phyloP scores from a whole-genome alignment of 2,329 filamentous ascomycete genomes.

The Calonectria pteridis region DNA sequence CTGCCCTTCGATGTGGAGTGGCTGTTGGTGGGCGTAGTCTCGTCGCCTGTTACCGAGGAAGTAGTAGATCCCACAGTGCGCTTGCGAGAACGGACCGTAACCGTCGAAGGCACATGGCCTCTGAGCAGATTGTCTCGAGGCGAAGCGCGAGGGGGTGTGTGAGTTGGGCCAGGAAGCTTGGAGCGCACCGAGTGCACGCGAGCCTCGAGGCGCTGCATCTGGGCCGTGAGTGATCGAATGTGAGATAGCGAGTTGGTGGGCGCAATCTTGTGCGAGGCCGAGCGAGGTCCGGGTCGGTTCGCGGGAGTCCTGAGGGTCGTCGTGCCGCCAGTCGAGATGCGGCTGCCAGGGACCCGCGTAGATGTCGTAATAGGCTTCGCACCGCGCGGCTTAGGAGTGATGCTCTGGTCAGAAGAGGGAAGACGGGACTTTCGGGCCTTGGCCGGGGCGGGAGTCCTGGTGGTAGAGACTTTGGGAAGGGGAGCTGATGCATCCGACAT shows the following conservation, averaged over 20 bases:
- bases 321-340: conserved; percentile 61
- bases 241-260: conserved; percentile 84
- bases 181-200: conserved; percentile 92
- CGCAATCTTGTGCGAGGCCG: conserved; percentile 63
- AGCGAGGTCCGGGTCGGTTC: conserved; percentile 67
- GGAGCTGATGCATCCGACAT: conserved; percentile 86
- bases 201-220: conserved; percentile 97
- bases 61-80: conserved; percentile 70
- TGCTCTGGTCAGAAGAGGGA: conserved; percentile 66
- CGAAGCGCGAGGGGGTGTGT: conserved; percentile 84
- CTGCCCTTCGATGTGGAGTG: conserved; percentile 55
- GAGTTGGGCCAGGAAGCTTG: conserved; percentile 85
- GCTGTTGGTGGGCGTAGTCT: conserved; percentile 61
- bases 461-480: conserved; percentile 61
- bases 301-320: conserved; percentile 62
- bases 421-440: conserved; percentile 63
- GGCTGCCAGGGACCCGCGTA: conserved; percentile 53
- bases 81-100: conserved; percentile 78
- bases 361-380: conserved; percentile 56
- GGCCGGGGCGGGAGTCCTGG: conserved; percentile 47
- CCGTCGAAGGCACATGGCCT: conserved; percentile 63
- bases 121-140: conserved; percentile 68
- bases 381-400: conserved; percentile 68
- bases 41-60: conserved; percentile 65
- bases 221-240: conserved; percentile 92